Percentiles rank a stretch among this genome's conserved stretches.
phyloP scores from a whole-genome alignment of 345 rosid genomes.

The Pugionium cornutum region DNA sequence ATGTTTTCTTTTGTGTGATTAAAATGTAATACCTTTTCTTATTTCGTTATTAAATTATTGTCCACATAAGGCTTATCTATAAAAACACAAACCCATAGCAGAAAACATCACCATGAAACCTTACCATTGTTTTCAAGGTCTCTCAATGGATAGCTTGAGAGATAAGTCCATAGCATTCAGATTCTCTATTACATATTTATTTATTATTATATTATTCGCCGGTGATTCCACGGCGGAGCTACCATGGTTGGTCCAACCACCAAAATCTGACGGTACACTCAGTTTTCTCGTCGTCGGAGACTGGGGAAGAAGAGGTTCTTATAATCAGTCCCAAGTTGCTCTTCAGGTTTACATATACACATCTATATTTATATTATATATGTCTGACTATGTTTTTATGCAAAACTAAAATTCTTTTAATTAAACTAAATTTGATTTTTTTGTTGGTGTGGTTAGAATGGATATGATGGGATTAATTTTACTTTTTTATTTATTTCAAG shows the following conservation, averaged over 20 bases:
- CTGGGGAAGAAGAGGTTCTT: constrained; percentile 72
- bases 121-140: constrained; percentile 5
- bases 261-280: constrained; percentile 54
- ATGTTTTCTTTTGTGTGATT: too few relatives aligned
- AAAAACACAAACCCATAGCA: constrained; percentile 22
- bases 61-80: constrained; percentile 24
- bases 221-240: constrained; percentile 45
- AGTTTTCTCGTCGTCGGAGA: constrained; percentile 73
- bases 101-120: not conserved
- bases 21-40: too few relatives aligned
- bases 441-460: too few relatives aligned
- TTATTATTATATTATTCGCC: constrained; percentile 6
- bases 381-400: too few relatives aligned
- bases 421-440: too few relatives aligned
- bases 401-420: too few relatives aligned
- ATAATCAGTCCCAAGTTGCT: constrained; percentile 69
- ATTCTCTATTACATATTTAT: constrained; percentile 4
- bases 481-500: too few relatives aligned
- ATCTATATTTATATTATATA: too few relatives aligned
- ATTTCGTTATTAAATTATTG: too few relatives aligned
- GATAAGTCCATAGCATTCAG: constrained; percentile 6
- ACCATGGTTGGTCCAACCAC: constrained; percentile 45
- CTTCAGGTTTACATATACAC: constrained; percentile 50
- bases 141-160: constrained; percentile 39
- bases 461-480: too few relatives aligned